Evolutionary conservation across 2,329 filamentous ascomycete species (phyloP).

Genomic region (Sphaceloma murrayae): DNA sequence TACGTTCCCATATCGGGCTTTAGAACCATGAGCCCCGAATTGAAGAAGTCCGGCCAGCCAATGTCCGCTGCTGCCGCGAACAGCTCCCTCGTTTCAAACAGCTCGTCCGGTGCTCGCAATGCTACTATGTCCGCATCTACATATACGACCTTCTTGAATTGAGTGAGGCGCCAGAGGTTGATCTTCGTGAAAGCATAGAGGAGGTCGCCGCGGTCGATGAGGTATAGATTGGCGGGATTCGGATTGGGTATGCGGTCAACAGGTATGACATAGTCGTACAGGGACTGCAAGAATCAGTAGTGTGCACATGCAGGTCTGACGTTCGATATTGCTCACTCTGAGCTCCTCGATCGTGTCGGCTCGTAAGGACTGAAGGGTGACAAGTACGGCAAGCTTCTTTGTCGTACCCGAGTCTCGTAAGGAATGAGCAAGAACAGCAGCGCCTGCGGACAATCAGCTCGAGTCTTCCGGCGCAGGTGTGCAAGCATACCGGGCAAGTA

Average conservation of each 20-base stretch:
- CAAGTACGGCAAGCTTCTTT: slow-evolving; percentile 75
- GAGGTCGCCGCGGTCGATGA: slow-evolving; percentile 87
- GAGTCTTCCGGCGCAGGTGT: slow-evolving; percentile 14
- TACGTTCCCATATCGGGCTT: slow-evolving; percentile 81
- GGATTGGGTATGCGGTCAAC: slow-evolving; percentile 71
- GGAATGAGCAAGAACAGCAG: slow-evolving; percentile 87
- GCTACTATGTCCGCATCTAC: slow-evolving; percentile 91
- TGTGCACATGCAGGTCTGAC: slow-evolving; percentile 6
- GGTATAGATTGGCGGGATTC: slow-evolving; percentile 68
- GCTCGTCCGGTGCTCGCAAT: slow-evolving; percentile 80
- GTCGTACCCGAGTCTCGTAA: slow-evolving; percentile 79
- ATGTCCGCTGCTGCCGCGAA: slow-evolving; percentile 81
- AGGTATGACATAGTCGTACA: slow-evolving; percentile 84
- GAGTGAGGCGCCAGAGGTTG: slow-evolving; percentile 79
- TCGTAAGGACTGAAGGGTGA: slow-evolving; percentile 72
- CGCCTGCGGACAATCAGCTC: slow-evolving; percentile 51
- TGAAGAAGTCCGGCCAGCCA: slow-evolving; percentile 97
- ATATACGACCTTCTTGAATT: slow-evolving; percentile 89
- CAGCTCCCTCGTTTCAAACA: slow-evolving; percentile 57
- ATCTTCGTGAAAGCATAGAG: slow-evolving; percentile 95
- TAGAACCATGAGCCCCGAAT: slow-evolving; percentile 92
- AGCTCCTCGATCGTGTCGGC: slow-evolving; percentile 68
- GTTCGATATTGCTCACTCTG: slow-evolving; percentile 47
- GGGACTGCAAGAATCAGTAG: slow-evolving; percentile 42
- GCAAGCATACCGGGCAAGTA: slow-evolving; percentile 72